These are phyloP conservation scores for Lolium rigidum DNA, from an alignment of 176 grass and related monocot species.

Conservation along the genomic window DNA sequence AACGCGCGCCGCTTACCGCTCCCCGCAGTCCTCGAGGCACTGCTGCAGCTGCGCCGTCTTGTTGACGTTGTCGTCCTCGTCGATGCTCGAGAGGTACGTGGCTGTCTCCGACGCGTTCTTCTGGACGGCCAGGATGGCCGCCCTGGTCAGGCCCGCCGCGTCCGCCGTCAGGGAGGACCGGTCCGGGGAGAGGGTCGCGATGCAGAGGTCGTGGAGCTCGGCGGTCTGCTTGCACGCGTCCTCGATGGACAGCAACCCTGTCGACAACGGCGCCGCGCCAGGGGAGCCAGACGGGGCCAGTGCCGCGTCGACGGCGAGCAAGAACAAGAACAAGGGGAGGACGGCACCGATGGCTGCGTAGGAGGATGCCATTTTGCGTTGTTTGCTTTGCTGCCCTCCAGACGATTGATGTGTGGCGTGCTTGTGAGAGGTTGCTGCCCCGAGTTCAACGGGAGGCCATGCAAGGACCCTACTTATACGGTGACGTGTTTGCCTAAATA, in stretches of 20 bases:
- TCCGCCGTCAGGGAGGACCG: conserved; percentile 41
- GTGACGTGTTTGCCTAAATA: conserved; percentile 39
- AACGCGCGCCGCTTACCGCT: conserved; percentile 14
- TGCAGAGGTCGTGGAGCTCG: conserved; percentile 57
- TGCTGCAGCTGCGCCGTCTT: conserved; percentile 63
- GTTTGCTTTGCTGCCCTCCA: background rate
- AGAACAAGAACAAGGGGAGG: conserved; percentile 53
- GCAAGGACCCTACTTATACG: conserved; percentile 12
- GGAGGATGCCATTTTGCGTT: conserved; percentile 30
- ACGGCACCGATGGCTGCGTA: conserved; percentile 25
- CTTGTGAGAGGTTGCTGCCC: conserved; percentile 28
- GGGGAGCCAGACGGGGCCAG: background rate
- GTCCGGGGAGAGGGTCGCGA: conserved; percentile 53
- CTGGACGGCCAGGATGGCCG: conserved; percentile 49
- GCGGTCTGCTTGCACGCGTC: conserved; percentile 65
- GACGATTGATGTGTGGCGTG: background rate
- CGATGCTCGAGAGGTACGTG: conserved; percentile 45
- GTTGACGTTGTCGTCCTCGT: conserved; percentile 49
- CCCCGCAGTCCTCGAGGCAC: conserved; percentile 63
- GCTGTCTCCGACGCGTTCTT: conserved; percentile 60
- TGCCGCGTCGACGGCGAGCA: conserved; percentile 16
- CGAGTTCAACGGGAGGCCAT: conserved; percentile 10
- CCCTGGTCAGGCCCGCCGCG: conserved; percentile 44
- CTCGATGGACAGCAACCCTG: conserved; percentile 28
- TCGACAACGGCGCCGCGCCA: background rate